phyloP scores from a whole-genome alignment of 345 rosid species.

The Pistacia vera region DNA sequence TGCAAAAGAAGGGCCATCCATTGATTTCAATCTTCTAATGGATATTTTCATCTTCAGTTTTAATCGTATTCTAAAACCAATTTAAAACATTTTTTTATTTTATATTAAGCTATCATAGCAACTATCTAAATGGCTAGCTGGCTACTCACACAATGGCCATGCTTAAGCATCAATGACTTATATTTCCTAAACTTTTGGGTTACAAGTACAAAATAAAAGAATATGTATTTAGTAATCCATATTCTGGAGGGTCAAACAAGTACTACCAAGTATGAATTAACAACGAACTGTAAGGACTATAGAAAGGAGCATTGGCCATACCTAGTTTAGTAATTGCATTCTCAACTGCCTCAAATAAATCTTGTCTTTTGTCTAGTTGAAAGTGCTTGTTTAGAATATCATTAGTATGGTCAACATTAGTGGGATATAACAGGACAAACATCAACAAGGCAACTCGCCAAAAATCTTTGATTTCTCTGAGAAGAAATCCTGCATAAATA shows the following conservation, averaged over 20 bases:
- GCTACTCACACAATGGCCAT: too few species aligned
- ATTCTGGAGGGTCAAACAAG: background rate
- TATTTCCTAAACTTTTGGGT: too few species aligned
- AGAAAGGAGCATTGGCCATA: slow-evolving; percentile 20
- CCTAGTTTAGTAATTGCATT: slow-evolving; percentile 60
- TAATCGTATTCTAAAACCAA: too few species aligned
- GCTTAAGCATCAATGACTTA: too few species aligned
- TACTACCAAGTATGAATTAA: background rate
- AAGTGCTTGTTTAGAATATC: slow-evolving; percentile 35
- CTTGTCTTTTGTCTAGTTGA: slow-evolving; percentile 52
- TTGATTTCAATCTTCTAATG: too few species aligned
- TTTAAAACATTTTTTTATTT: too few species aligned
- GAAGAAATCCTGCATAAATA: slow-evolving; percentile 58
- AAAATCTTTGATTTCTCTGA: slow-evolving; percentile 76
- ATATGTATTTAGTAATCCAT: too few species aligned
- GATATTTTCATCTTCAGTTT: too few species aligned
- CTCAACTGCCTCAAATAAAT: slow-evolving; percentile 54
- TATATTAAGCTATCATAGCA: too few species aligned
- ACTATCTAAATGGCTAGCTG: too few species aligned
- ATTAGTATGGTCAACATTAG: slow-evolving; percentile 34
- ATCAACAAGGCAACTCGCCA: slow-evolving; percentile 83
- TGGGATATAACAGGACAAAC: slow-evolving; percentile 56
- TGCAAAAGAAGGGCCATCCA: too few species aligned
- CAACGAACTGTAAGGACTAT: background rate
- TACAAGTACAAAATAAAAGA: too few species aligned